Conservation (phyloP, 768 basidiomycete genomes). For the Suillus hirtellus region DNA sequence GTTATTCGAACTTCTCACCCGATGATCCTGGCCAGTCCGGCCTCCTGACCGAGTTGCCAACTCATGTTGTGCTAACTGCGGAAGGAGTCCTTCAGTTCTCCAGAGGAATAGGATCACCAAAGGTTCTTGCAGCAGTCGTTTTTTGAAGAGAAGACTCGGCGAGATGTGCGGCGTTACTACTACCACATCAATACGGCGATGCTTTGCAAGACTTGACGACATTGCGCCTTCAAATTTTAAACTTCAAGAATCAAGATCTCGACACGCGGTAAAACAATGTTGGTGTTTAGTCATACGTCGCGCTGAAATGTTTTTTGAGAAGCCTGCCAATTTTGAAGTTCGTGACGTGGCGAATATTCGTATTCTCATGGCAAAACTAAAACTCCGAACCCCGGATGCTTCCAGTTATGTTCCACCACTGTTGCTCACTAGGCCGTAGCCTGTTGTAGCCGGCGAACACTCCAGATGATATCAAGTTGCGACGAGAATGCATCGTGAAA, state of each 20-base stretch:
- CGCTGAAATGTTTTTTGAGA: not conserved
- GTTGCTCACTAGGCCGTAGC: not conserved
- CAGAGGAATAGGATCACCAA: not conserved
- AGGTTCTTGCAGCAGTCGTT: not conserved
- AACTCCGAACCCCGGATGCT: conserved; percentile 3
- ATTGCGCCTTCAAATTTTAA: not conserved
- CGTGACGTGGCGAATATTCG: not conserved
- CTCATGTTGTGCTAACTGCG: not conserved
- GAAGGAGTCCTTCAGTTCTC: not conserved
- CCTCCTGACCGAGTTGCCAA: not conserved
- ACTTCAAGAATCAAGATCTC: not conserved
- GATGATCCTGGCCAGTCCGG: no score
- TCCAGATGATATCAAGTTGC: not conserved
- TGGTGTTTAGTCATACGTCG: not conserved
- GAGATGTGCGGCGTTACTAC: not conserved
- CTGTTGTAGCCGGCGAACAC: not conserved
- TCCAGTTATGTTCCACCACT: not conserved
- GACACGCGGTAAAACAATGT: not conserved
- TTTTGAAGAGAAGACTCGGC: not conserved
- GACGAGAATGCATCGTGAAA: not conserved
- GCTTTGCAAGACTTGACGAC: not conserved
- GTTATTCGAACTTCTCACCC: no score
- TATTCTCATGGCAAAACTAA: not conserved
- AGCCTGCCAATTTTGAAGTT: not conserved
- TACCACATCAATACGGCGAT: not conserved